These are phyloP conservation scores for Tripterygium wilfordii DNA, from an alignment of 177 flowering plant species.

Conservation along the genomic window DNA sequence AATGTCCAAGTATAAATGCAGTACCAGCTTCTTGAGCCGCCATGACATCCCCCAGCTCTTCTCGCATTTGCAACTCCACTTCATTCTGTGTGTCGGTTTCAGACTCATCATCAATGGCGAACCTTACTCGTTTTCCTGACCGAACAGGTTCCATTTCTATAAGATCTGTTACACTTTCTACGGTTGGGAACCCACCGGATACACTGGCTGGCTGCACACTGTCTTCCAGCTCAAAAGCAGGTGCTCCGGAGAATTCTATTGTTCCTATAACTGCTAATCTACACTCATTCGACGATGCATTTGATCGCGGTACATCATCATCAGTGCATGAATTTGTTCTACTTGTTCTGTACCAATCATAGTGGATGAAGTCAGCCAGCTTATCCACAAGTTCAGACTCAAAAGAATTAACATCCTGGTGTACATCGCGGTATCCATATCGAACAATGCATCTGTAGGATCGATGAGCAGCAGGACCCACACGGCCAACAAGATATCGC, in stretches of 20 bases:
- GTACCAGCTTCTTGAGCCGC: slow-evolving; percentile 81
- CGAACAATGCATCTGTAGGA: slow-evolving; percentile 87
- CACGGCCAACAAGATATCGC: slow-evolving; percentile 78
- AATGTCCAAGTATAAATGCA: slow-evolving; percentile 89
- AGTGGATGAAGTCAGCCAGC: slow-evolving; percentile 66
- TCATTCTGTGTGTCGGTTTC: slow-evolving; percentile 19
- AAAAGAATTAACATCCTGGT: slow-evolving; percentile 81
- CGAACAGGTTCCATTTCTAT: slow-evolving; percentile 50
- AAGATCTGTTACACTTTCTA: slow-evolving; percentile 53
- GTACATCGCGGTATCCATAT: slow-evolving; percentile 89
- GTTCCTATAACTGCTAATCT: slow-evolving; percentile 68
- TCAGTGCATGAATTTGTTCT: slow-evolving; percentile 12
- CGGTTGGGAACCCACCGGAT: slow-evolving; percentile 49
- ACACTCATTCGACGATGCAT: slow-evolving; percentile 36
- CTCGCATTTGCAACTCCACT: slow-evolving; percentile 23
- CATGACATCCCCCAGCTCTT: slow-evolving; percentile 61
- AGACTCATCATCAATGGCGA: slow-evolving; percentile 45
- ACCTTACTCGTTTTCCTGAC: slow-evolving; percentile 50
- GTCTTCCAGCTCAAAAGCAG: slow-evolving; percentile 48
- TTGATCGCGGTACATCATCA: slow-evolving; percentile 29
- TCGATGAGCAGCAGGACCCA: slow-evolving; percentile 76
- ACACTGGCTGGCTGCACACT: slow-evolving; percentile 57
- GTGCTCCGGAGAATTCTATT: slow-evolving; percentile 30
- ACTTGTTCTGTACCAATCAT: slow-evolving; percentile 36
- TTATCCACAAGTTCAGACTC: slow-evolving; percentile 67